A percentile compares a stretch with the other conserved stretches of the same genome.
These are phyloP conservation scores for Alnus rubra DNA, from an alignment of 306 rosid species.

Conservation along the genomic window DNA sequence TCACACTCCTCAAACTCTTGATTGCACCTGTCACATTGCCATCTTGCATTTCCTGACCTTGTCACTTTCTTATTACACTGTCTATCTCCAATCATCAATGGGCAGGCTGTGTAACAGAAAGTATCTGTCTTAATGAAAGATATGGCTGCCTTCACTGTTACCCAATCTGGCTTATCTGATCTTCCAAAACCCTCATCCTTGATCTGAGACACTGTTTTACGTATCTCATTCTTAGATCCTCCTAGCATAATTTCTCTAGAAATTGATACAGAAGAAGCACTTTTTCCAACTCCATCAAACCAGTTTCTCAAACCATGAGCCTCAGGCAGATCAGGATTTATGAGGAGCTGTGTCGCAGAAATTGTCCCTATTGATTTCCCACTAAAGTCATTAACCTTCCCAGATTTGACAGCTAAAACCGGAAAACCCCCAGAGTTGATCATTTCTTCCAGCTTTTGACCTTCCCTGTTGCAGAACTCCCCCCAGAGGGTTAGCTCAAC, in stretches of 20 bases:
- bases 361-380: slow-evolving; percentile 92
- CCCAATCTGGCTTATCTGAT: slow-evolving; percentile 94
- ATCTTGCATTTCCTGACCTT: slow-evolving; percentile 54
- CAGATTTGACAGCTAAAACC: slow-evolving; percentile 85
- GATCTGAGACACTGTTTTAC: slow-evolving; percentile 88
- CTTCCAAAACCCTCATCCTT: slow-evolving; percentile 94
- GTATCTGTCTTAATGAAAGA: slow-evolving; percentile 83
- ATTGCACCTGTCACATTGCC: slow-evolving; percentile 96
- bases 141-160: slow-evolving; percentile 76
- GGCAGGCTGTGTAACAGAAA: slow-evolving; percentile 96
- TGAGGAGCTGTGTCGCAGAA: slow-evolving; percentile 83
- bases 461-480: slow-evolving; percentile 93
- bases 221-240: slow-evolving; percentile 70
- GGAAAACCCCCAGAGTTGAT: slow-evolving; percentile 61
- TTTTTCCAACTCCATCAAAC: slow-evolving; percentile 81
- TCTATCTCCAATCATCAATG: slow-evolving; percentile 91
- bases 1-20: slow-evolving; percentile 93
- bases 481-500: slow-evolving; percentile 97
- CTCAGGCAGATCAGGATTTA: slow-evolving; percentile 80
- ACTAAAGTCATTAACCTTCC: slow-evolving; percentile 85
- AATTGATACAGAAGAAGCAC: slow-evolving; percentile 64
- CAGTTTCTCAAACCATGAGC: slow-evolving; percentile 67
- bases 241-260: slow-evolving; percentile 70
- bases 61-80: slow-evolving; percentile 89
- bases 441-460: slow-evolving; percentile 81